These are phyloP conservation scores for Glycyrrhiza uralensis DNA, from an alignment of 306 rosid genomes.

Conservation along the genomic window DNA sequence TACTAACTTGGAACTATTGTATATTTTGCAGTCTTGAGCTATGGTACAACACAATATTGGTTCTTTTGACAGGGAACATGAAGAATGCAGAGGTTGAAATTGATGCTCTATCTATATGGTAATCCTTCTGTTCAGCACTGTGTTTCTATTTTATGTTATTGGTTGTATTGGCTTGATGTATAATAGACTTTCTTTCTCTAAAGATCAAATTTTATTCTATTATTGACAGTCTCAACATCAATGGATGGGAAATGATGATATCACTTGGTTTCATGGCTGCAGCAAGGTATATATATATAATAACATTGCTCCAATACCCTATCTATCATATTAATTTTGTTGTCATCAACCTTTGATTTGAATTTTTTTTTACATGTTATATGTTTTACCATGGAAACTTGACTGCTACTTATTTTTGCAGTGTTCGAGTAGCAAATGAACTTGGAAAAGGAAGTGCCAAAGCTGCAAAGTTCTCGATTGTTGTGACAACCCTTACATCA, in stretches of 20 bases:
- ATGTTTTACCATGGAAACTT: neutral
- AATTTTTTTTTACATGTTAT: neutral
- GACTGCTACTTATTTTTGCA: slow-evolving; percentile 1
- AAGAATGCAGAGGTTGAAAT: slow-evolving; percentile 46
- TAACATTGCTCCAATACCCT: neutral
- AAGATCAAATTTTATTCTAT: neutral
- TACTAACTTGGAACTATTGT: neutral
- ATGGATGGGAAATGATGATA: slow-evolving; percentile 56
- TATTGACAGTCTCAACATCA: slow-evolving; percentile 45
- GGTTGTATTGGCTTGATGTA: neutral
- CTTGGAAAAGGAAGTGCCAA: slow-evolving; percentile 57
- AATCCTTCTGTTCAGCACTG: neutral
- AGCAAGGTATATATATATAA: slow-evolving; percentile 42
- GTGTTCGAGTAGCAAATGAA: slow-evolving; percentile 63
- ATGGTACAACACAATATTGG: slow-evolving; percentile 55
- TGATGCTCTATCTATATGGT: slow-evolving; percentile 61
- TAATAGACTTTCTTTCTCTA: neutral
- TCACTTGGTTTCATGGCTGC: slow-evolving; percentile 47
- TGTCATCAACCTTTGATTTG: neutral
- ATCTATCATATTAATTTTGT: neutral
- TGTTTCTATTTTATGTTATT: neutral
- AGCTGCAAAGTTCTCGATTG: slow-evolving; percentile 49
- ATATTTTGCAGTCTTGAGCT: slow-evolving; percentile 40
- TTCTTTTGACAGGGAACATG: slow-evolving; percentile 49
- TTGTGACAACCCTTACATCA: slow-evolving; percentile 43